Conservation (phyloP, 2,329 filamentous ascomycete genomes). For the Elsinoe necatrix region DNA sequence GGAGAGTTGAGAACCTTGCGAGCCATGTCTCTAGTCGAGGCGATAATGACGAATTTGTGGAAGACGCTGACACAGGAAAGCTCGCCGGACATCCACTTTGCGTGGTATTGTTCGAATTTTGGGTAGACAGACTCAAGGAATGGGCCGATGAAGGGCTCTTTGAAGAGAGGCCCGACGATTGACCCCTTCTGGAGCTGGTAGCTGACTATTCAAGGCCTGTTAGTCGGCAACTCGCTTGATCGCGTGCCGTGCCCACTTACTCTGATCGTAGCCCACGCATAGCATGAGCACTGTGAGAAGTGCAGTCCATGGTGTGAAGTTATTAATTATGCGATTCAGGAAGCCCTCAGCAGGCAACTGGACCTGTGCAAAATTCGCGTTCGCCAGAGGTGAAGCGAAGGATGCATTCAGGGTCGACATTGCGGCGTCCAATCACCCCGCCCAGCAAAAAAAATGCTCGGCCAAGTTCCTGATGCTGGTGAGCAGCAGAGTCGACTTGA, state of each 20-base stretch:
- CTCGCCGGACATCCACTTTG: slow-evolving; percentile 83
- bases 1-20: slow-evolving; percentile 97
- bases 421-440: slow-evolving; percentile 2
- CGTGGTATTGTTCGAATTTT: slow-evolving; percentile 82
- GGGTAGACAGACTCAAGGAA: slow-evolving; percentile 89
- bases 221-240: not conserved
- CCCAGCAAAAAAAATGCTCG: slow-evolving; percentile 12
- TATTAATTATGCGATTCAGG: slow-evolving; percentile 49
- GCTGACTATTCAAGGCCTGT: slow-evolving; percentile 29
- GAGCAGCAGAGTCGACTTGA: not conserved
- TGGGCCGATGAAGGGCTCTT: slow-evolving; percentile 62
- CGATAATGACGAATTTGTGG: slow-evolving; percentile 99
- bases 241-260: slow-evolving; percentile 46
- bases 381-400: slow-evolving; percentile 61
- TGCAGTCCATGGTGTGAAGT: slow-evolving; percentile 57
- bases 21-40: slow-evolving; percentile 87
- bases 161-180: slow-evolving; percentile 40
- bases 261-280: slow-evolving; percentile 78
- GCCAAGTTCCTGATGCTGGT: not conserved
- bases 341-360: slow-evolving; percentile 38
- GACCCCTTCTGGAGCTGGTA: slow-evolving; percentile 41
- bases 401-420: slow-evolving; percentile 47
- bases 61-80: slow-evolving; percentile 97
- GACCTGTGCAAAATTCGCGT: slow-evolving; percentile 50
- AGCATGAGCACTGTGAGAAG: slow-evolving; percentile 61